Conservation (phyloP, 73 alveolate genomes). For the Blepharisma japonicum region DNA sequence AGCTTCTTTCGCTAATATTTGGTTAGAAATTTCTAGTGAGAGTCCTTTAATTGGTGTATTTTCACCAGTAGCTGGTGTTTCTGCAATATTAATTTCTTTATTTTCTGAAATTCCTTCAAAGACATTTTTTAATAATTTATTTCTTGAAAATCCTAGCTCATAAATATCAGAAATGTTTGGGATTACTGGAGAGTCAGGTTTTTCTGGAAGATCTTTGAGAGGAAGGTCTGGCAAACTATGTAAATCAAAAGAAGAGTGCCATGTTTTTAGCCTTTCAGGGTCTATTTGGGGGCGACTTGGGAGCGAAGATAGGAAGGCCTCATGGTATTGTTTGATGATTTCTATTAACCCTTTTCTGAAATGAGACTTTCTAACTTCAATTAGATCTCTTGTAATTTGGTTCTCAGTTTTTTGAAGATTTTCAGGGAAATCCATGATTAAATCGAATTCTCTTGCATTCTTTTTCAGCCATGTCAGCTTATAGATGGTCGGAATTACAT, state of each 20-base stretch:
- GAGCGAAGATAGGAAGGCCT: neutral
- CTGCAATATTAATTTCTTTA: no score
- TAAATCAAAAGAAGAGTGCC: constrained; percentile 20
- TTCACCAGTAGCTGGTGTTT: no score
- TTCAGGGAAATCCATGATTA: neutral
- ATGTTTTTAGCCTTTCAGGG: neutral
- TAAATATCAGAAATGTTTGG: neutral
- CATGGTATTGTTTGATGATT: neutral
- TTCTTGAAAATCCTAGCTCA: no score
- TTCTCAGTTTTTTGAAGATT: neutral
- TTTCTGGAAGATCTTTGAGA: neutral
- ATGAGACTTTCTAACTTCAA: neutral
- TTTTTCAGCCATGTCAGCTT: neutral
- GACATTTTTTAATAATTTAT: no score
- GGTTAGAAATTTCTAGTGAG: no score
- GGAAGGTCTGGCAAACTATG: constrained; percentile 19
- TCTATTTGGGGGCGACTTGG: neutral
- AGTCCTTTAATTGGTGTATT: no score
- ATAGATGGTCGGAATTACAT: neutral
- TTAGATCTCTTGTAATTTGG: no score
- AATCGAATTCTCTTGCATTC: neutral
- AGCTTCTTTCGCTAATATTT: no score
- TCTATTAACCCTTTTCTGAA: neutral
- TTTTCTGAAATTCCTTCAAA: no score
- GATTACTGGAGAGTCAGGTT: neutral